Evolutionary conservation across 2,329 filamentous ascomycete species (phyloP).

Genomic region (Metarhizium anisopliae): DNA sequence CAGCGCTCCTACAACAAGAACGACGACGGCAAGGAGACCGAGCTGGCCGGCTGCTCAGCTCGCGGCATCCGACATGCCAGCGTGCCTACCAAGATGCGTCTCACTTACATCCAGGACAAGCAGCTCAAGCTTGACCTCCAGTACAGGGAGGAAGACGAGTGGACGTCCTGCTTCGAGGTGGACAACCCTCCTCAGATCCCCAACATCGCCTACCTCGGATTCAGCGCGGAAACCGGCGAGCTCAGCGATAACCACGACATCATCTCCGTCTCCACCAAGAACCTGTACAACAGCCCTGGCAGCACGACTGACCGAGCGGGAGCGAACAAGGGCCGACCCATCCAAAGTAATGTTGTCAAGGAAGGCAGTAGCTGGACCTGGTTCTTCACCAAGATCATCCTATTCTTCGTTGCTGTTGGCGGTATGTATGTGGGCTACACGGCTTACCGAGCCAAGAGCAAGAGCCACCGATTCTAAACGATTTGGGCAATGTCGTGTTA

Average conservation of each 20-base stretch:
- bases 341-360: conserved; percentile 25
- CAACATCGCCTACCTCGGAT: conserved; percentile 63
- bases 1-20: conserved; percentile 83
- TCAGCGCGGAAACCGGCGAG: conserved; percentile 87
- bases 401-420: conserved; percentile 61
- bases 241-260: conserved; percentile 98
- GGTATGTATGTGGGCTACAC: conserved; percentile 83
- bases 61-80: conserved; percentile 76
- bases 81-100: conserved; percentile 72
- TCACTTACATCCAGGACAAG: conserved; percentile 97
- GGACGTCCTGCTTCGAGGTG: conserved; percentile 81
- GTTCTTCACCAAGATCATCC: conserved; percentile 70
- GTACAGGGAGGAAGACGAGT: conserved; percentile 85
- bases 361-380: conserved; percentile 47
- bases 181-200: conserved; percentile 68
- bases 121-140: conserved; percentile 82
- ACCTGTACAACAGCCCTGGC: conserved; percentile 63
- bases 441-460: conserved; percentile 62
- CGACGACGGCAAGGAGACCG: conserved; percentile 87
- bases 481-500: neutral
- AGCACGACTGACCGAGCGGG: conserved; percentile 23
- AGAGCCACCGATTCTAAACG: conserved; percentile 46
- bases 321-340: conserved; percentile 26
- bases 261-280: conserved; percentile 75
- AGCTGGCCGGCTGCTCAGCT: conserved; percentile 91